phyloP scores from a whole-genome alignment of 2,329 filamentous ascomycete genomes.

The Tympanopsis confertula region DNA sequence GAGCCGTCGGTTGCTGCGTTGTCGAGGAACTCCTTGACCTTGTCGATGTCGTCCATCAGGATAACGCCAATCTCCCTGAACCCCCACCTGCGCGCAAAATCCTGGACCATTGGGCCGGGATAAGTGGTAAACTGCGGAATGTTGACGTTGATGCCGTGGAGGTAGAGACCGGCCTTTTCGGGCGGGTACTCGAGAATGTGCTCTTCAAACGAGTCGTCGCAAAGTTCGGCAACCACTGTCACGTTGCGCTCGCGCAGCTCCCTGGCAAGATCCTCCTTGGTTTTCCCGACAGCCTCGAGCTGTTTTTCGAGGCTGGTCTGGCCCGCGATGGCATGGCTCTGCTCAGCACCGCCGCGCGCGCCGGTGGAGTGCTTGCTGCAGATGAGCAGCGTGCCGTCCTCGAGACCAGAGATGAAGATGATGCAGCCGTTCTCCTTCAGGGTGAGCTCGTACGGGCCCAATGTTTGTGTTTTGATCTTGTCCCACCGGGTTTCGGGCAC shows the following conservation, averaged over 20 bases:
- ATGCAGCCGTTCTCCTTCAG: constrained; percentile 99
- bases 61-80: constrained; percentile 81
- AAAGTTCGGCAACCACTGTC: constrained; percentile 93
- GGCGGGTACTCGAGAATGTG: constrained; percentile 83
- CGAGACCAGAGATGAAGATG: constrained; percentile 90
- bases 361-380: constrained; percentile 98
- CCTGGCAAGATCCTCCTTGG: constrained; percentile 63
- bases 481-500: constrained; percentile 72
- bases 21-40: constrained; percentile 73
- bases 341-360: constrained; percentile 51
- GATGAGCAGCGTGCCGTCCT: constrained; percentile 82
- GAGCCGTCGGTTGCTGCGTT: constrained; percentile 76
- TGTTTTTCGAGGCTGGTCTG: constrained; percentile 75
- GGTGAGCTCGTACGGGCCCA: constrained; percentile 85
- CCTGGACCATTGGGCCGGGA: constrained; percentile 66
- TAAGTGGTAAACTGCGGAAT: constrained; percentile 85
- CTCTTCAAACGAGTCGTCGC: constrained; percentile 92
- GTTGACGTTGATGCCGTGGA: constrained; percentile 94
- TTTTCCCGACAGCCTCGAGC: constrained; percentile 66
- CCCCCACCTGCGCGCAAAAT: constrained; percentile 84
- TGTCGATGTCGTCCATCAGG: constrained; percentile 60
- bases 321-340: constrained; percentile 76
- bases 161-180: constrained; percentile 80
- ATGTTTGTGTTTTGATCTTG: constrained; percentile 63
- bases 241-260: constrained; percentile 70